Base-by-base conservation (phyloP, 257 asterid species). In the Galeopsis tetrahit region DNA sequence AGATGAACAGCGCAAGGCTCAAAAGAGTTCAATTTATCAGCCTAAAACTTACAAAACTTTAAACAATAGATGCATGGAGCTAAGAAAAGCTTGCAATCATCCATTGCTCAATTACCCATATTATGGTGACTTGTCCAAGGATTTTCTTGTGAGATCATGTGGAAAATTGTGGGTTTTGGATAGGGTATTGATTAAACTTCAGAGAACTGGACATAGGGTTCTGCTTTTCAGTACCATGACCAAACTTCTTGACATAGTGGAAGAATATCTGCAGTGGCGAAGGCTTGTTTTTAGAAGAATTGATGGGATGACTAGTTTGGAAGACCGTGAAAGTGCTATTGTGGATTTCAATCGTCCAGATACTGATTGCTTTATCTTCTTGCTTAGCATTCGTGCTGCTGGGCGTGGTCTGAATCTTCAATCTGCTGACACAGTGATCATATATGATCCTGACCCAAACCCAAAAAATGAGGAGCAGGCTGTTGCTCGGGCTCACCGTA, bases 391-490 rank as follows among this genome's bases (percentile, higher is more conserved):
- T 64, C 97, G 99, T 73, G 99, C 99, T 67, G 99, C 99, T 80
- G 99, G 99, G 17, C 89, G 99, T 40, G 99, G 99, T 67, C 83
- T 95, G 69, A 95, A 95, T 84, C 96, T 95, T 69, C 99, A 95
- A 80, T 57, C 99, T 69, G 99, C 99, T 59, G 99, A 95, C 76
- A 95, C 99, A 5, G 99, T 95, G 75, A 85, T 95, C 81, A 95
- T 95, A 78, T 95, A 95, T 75, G 99, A 95, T 84, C 99, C 99
- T 49, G 99, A 95, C 79, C 99, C 99, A 48, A 95, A 95, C 86
- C 99, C 99, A 6, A 95, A 95, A 81, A 95, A 95, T 78, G 99
- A 95, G 83, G 99, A 95, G 77, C 99, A 95, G 81, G 99, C 99
- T 52, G 98, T 95, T 79, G 99, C 98, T 66, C 85, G 99, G 40